phyloP scores from a whole-genome alignment of 192 early-diverging fungal genomes.

The Rhizophagus clarus region DNA sequence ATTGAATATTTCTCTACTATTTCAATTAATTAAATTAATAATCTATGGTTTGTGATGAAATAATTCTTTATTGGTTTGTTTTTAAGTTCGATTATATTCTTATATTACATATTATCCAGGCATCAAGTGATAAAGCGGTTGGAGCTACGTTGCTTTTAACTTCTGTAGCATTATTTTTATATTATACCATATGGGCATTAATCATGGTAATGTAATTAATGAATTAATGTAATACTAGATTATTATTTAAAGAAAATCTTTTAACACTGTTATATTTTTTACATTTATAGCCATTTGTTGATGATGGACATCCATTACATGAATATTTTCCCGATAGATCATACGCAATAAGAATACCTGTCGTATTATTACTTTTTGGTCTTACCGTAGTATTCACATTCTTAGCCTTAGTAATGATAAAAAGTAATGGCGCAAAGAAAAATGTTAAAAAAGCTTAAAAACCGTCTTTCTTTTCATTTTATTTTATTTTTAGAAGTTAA shows the following conservation, averaged over 20 bases:
- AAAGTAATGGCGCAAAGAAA: constrained; percentile 67
- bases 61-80: too few relatives aligned
- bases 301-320: constrained; percentile 71
- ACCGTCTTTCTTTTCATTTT: too few relatives aligned
- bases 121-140: constrained; percentile 67
- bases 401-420: constrained; percentile 84
- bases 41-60: too few relatives aligned
- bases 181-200: constrained; percentile 91
- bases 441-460: constrained; percentile 65
- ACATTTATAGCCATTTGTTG: constrained; percentile 74
- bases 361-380: constrained; percentile 78
- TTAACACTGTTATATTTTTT: background rate
- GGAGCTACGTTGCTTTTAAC: constrained; percentile 73
- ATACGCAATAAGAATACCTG: constrained; percentile 88
- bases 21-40: too few relatives aligned
- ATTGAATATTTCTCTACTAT: too few relatives aligned
- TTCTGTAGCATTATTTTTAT: constrained; percentile 76
- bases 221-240: background rate
- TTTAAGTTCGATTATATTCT: too few relatives aligned
- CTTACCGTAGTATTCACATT: constrained; percentile 77
- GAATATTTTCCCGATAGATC: constrained; percentile 78
- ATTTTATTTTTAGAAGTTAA: too few relatives aligned
- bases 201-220: constrained; percentile 63
- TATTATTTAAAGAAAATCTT: background rate
- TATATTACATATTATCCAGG: background rate